phyloP scores from a whole-genome alignment of 352 stramenopile genomes.

The Blastocystis sp. region DNA sequence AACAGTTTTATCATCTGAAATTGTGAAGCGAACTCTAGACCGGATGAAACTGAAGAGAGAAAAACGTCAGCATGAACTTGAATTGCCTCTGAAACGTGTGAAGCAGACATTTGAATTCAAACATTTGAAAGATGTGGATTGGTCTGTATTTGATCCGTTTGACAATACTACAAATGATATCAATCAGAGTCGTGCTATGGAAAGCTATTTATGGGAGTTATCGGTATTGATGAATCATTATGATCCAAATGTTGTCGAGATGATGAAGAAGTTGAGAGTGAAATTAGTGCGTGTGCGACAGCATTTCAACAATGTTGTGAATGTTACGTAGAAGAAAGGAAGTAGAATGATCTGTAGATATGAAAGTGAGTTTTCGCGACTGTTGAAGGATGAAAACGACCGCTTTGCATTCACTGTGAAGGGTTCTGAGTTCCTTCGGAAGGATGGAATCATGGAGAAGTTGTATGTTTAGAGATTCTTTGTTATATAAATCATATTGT shows the following conservation, averaged over 20 bases:
- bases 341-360: neutral
- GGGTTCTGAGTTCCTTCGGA: neutral
- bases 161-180: slow-evolving; percentile 73
- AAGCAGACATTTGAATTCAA: slow-evolving; percentile 63
- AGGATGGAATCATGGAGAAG: neutral
- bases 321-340: neutral
- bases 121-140: slow-evolving; percentile 73
- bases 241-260: slow-evolving; percentile 75
- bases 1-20: slow-evolving; percentile 35
- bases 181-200: slow-evolving; percentile 72
- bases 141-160: slow-evolving; percentile 76
- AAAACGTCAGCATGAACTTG: neutral
- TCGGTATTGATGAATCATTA: slow-evolving; percentile 79
- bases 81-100: neutral
- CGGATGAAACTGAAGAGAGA: slow-evolving; percentile 42
- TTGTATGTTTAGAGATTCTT: slow-evolving; percentile 55
- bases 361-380: slow-evolving; percentile 18
- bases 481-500: too few relatives aligned
- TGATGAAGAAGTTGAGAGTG: slow-evolving; percentile 71
- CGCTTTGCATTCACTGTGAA: neutral
- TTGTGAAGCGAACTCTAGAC: neutral
- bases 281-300: slow-evolving; percentile 22
- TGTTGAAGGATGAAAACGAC: neutral
- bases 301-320: slow-evolving; percentile 40
- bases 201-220: slow-evolving; percentile 79